A percentile compares a stretch with the other conserved stretches of the same genome.
These are phyloP conservation scores for Phytophthora melonis DNA, from an alignment of 352 stramenopile genomes.

Conservation along the genomic window DNA sequence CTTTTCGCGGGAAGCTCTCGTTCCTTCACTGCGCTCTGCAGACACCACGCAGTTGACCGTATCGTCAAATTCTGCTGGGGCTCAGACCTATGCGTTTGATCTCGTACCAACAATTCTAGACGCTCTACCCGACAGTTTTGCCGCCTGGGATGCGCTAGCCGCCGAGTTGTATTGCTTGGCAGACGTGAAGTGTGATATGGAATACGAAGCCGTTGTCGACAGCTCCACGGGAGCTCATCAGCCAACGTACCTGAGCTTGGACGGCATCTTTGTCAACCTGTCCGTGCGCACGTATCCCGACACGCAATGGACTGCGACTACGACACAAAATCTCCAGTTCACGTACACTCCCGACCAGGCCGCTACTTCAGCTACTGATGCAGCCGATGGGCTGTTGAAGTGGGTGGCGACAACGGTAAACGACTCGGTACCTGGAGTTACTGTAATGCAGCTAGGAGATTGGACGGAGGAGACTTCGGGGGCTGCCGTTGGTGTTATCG, in stretches of 20 bases:
- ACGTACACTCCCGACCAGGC: neutral
- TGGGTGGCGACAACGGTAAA: slow-evolving; percentile 1
- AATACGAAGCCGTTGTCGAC: neutral
- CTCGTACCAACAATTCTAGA: slow-evolving; percentile 1
- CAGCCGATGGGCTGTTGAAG: neutral
- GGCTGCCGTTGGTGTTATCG: neutral
- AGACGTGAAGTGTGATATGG: neutral
- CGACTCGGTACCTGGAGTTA: neutral
- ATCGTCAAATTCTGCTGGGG: neutral
- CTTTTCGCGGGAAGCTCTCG: neutral
- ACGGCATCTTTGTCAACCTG: neutral
- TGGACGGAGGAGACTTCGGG: neutral
- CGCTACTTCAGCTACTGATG: neutral
- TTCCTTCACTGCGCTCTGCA: neutral
- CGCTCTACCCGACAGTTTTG: neutral
- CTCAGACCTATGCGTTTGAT: neutral
- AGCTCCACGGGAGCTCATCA: neutral
- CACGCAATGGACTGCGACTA: slow-evolving; percentile 3
- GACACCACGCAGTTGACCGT: neutral
- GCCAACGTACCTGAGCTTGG: neutral
- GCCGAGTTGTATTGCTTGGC: neutral
- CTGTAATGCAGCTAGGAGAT: neutral
- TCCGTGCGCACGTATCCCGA: slow-evolving; percentile 3
- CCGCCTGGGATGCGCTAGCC: neutral
- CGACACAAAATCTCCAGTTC: neutral